Percentiles rank a stretch among this genome's conserved stretches.
phyloP scores from a whole-genome alignment of 345 rosid species.

The Eucalyptus melliodora region DNA sequence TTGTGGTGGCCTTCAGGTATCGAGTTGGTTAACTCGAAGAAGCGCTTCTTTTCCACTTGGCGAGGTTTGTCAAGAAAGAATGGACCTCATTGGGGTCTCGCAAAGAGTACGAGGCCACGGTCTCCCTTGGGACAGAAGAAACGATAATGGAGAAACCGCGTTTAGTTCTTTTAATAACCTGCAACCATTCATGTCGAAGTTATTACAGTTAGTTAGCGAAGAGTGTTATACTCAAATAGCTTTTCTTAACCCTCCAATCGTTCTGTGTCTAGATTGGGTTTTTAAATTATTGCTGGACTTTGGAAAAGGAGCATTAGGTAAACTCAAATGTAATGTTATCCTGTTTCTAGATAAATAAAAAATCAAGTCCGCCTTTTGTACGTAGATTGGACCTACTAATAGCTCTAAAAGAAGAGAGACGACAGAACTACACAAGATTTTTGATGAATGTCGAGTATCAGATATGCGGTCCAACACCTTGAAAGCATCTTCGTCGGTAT shows the following conservation, averaged over 20 bases:
- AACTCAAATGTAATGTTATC: not conserved
- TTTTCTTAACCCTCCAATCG: not conserved
- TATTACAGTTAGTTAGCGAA: not conserved
- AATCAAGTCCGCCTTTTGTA: not conserved
- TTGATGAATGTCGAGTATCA: not conserved
- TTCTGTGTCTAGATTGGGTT: not conserved
- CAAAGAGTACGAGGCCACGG: conserved; percentile 21
- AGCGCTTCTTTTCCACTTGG: not conserved
- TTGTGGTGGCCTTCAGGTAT: not conserved
- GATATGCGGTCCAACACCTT: conserved; percentile 4
- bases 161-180: conserved; percentile 17
- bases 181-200: not conserved
- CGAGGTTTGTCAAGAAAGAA: not conserved
- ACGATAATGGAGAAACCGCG: conserved; percentile 28
- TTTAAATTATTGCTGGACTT: not conserved
- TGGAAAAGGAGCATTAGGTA: not conserved
- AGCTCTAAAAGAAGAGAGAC: not conserved
- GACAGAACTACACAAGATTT: not conserved
- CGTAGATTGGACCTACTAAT: not conserved
- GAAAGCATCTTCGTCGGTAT: conserved; percentile 39
- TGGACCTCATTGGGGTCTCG: conserved; percentile 21
- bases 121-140: conserved; percentile 25
- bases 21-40: not conserved
- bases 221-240: not conserved
- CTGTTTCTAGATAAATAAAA: not conserved